Base-by-base conservation (phyloP, 2,329 filamentous ascomycete genomes). In the Neonectria sp. region DNA sequence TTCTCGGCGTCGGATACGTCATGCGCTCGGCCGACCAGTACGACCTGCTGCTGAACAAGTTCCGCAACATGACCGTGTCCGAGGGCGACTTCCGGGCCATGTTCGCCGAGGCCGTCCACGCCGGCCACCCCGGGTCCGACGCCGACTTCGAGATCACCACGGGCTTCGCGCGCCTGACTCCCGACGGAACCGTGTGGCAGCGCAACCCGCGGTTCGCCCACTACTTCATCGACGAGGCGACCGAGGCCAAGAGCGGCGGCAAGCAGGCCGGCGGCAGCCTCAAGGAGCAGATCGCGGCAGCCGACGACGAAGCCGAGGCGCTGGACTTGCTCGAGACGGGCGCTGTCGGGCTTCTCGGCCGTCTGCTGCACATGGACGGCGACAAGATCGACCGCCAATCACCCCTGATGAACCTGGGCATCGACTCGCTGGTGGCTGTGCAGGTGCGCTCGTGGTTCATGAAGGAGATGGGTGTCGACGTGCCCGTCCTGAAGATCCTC, bases 51-150 rank as follows among this genome's bases (percentile, higher is more conserved):
- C 48, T 52, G 6, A 52, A 52, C 48, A 52, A 52, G 27, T 52
- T 52, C 48, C 48, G 48, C 8, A 52, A 52, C 48, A 52, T 52
- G 48, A 53, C 49, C 49, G 29, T 53, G 29, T 53, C 49, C n/a
- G 49, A 53, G n/a, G 29, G 29, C 9, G 49, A 53, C 29, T 33
- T 53, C 29, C 49, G 29, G 4, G 29, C 29, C 49, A 53, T 35
- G 29, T 33, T 53, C 49, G 29, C 49, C 24, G 49, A 53, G n/a
- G 49, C 49, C 29, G 29, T 53, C 4, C 29, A 53, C n/a, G 49
- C 49, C 29, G 29, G 49, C 6, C 29, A 11, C 2, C 49, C 49
- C 9, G 49, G 29, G 9, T 53, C 49, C n/a, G 29, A 5, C n/a
- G 29, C 49, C n/a, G 49, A 53, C 9, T 7, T 21, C 3, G 29